Base-by-base conservation (phyloP, 2,329 filamentous ascomycete species). In the Aureobasidium sp. region DNA sequence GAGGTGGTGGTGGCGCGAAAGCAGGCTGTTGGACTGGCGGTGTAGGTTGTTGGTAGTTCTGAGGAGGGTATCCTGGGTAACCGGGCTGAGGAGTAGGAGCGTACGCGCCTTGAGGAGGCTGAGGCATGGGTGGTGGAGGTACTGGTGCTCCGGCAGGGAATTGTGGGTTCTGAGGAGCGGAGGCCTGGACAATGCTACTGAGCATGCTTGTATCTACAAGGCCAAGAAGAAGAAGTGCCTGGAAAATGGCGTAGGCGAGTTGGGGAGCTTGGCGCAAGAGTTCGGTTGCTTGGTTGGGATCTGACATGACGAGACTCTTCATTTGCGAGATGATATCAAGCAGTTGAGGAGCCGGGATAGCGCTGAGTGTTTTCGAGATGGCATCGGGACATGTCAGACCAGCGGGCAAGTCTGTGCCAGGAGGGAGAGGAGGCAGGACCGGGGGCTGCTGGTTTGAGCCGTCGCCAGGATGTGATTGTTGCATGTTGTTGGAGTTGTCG, bases 261-360 rank as follows among this genome's bases (percentile, higher is more conserved):
- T 99, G 94, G 0, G 94, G 94, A 1, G 92, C 91, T 77, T 93
- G 88, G 65, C 88, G 83, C 45, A 99, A 84, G 44, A 97, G 85
- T 70, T 96, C 90, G 0, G 88, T 91, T 3, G 92, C 92, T 71
- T 91, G 89, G 25, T 83, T 81, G 2, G 93, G 91, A 68, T 97
- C 91, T 29, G 82, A 84, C 55, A 86, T 84, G n/a, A 90, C 90
- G 13, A 97, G 81, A 3, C 86, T 84, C 76, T 97, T 97, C 90
- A 97, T 95, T 74, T 97, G 92, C 9, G 87, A 86, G 63, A 99
- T 84, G 62, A 97, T 92, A 67, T 97, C 93, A 67, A 97, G 88
- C 3, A 99, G 85, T 73, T 97, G 92, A 7, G 89, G 84, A 0
- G 92, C 87, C 0, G 92, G 91, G 0, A 97, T 83, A 3, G 91